A percentile compares a stretch with the other conserved stretches of the same genome.
phyloP scores from a whole-genome alignment of 306 rosid species.

The Inga oerstediana region DNA sequence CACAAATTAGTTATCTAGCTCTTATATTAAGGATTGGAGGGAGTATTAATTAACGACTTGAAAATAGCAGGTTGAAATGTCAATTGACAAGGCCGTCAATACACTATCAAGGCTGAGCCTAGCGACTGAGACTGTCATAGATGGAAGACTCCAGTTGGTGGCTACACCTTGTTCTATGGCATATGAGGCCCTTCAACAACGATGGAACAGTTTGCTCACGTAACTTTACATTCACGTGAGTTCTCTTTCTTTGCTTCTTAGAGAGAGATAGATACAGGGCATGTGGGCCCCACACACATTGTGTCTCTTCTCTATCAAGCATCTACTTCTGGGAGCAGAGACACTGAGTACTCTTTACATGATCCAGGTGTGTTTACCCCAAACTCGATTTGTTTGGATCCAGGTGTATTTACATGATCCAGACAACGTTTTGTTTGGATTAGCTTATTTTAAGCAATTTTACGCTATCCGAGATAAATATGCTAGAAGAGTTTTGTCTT shows the following conservation, averaged over 20 bases:
- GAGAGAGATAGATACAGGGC: neutral
- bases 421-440: too few species aligned
- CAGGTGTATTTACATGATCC: too few species aligned
- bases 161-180: slow-evolving; percentile 69
- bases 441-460: too few species aligned
- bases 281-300: neutral
- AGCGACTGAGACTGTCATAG: slow-evolving; percentile 54
- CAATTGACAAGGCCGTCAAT: slow-evolving; percentile 71
- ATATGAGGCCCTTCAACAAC: slow-evolving; percentile 61
- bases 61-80: slow-evolving; percentile 85
- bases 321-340: neutral
- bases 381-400: neutral
- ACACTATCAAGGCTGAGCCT: slow-evolving; percentile 74
- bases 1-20: too few species aligned
- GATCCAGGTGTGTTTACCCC: neutral
- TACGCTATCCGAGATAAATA: too few species aligned
- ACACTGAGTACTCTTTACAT: neutral
- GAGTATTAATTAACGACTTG: slow-evolving; percentile 21
- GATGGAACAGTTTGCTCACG: slow-evolving; percentile 66
- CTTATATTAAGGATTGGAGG: too few species aligned
- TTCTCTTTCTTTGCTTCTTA: neutral
- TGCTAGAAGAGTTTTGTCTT: too few species aligned
- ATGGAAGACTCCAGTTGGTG: slow-evolving; percentile 55
- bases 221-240: neutral
- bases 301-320: neutral